Base-by-base conservation (phyloP, 805 yeast species). In the Kodamaea nitidulidarum region DNA sequence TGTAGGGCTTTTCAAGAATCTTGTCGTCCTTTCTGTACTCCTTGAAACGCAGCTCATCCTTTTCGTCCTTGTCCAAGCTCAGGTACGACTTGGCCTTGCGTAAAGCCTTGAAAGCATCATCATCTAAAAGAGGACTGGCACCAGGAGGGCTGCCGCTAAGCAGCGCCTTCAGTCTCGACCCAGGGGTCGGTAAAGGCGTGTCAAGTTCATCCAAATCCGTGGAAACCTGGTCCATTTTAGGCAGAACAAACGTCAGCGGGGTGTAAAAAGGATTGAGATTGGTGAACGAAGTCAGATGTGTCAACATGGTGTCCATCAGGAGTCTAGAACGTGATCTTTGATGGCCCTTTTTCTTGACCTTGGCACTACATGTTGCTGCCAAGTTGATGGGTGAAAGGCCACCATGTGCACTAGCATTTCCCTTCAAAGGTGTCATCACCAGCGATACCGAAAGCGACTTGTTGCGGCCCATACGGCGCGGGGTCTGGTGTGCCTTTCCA, bases 181-280 rank as follows among this genome's bases (percentile, higher is more conserved):
- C 38, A 5, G 58, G 54, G 1, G 57, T 54, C 2, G 48, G 51
- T 14, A 51, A 31, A 7, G 55, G 52, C 3, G 58, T 50, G 18
- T 51, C 50, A 18, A 49, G 42, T 20, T 59, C 63, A 34, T 49
- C 51, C 41, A 43, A 28, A 16, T 50, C 55, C n/a, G 48, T 48
- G n/a, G 42, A 32, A 11, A 45, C 40, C 30, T 49, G 48, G 32
- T 44, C 65, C 52, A 60, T 53, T 41, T 60, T 62, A 7, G 78
- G 77, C 11, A 76, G 65, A 32, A 70, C 38, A 35, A 70, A 69
- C 5, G 69, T 47, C 1, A 69, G 63, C 2, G 75, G 76, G 1
- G 72, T 70, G 50, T 71, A 72, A 50, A 73, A 73, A 7, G 78
- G 78, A 46, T 72, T 73, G 27, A 30, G 32, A 33, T 31, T 39